Base-by-base conservation (phyloP, 2,329 filamentous ascomycete genomes). In the Calonectria pauciramosa region DNA sequence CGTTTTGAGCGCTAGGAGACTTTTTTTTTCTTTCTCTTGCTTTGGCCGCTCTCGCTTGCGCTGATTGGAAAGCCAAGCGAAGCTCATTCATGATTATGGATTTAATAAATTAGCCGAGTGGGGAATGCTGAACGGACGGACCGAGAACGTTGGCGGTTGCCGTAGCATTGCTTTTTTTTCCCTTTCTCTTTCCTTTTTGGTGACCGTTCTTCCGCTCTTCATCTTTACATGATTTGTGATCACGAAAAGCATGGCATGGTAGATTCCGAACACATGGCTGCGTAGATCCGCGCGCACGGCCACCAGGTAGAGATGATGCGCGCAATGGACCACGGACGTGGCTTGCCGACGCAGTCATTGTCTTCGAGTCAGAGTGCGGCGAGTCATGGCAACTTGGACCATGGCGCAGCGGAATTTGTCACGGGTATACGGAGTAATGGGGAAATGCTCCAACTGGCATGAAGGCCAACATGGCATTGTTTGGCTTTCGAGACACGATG, bases 1-100 rank as follows among this genome's bases (percentile, higher is more conserved):
- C 16, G 52, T 16, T 26, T 64, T 23, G 56, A 49, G 28, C 38
- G 64, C 70, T 68, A 68, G 70, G 63, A 68, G 52, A 52, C 10
- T 72, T 68, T 68, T 59, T 28, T n/a, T 38, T 23, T 9, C 6
- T 51, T 28, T 32, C 28, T n/a, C 20, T 7, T 30, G 18, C 34
- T 9, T 13, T 10, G 28, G 36, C 14, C 38, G 23, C n/a, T 11
- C 28, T 30, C 28, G n/a, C 54, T 34, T 36, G 20, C 20, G 56
- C 56, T 60, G 56, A 60, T 60, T 60, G 34, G 56, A 28, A 41
- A 60, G 54, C 13, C 54, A 60, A 60, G 56, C 56, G 56, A 41
- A 36, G 38, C 13, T 11, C 41, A 38, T 36, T 23, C 11, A 32
- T 26, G 56, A 38, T 32, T 13, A 60, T 41, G 56, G 56, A 20